Percentiles rank a stretch among this genome's conserved stretches.
These are phyloP conservation scores for Xylaria sp. DNA, from an alignment of 2,329 filamentous ascomycete species.

Conservation along the genomic window DNA sequence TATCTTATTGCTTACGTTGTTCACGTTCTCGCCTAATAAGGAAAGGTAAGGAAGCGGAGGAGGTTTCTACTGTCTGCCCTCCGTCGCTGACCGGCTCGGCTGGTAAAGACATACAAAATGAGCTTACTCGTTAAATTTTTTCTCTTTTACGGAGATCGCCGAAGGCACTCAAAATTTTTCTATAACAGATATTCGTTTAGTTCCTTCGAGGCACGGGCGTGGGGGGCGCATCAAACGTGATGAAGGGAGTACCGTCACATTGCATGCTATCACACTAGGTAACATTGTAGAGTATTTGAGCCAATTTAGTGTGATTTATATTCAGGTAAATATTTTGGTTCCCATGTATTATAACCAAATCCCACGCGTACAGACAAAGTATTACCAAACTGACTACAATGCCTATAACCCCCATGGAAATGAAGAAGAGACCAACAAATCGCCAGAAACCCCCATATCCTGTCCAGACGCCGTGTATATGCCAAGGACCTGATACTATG, in stretches of 20 bases:
- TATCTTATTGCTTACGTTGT: neutral
- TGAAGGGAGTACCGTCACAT: neutral
- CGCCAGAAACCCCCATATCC: neutral
- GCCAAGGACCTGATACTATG: conserved; percentile 26
- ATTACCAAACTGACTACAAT: conserved; percentile 19
- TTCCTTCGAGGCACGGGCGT: neutral
- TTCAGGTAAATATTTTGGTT: conserved; percentile 13
- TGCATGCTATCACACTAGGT: neutral
- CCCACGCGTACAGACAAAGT: conserved; percentile 1
- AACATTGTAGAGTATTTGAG: neutral
- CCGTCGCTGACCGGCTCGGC: no score
- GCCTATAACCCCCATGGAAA: conserved; percentile 12
- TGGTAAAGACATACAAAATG: neutral
- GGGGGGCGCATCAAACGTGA: neutral
- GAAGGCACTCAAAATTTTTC: neutral
- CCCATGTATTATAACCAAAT: conserved; percentile 11
- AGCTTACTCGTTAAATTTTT: conserved; percentile 1
- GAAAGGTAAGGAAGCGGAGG: neutral
- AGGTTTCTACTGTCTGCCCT: no score
- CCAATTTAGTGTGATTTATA: conserved; percentile 14
- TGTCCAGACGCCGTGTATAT: conserved; percentile 33
- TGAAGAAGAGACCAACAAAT: neutral
- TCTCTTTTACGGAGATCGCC: conserved; percentile 19
- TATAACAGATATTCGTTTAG: neutral
- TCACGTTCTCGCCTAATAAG: neutral